A percentile compares a stretch with the other conserved stretches of the same genome.
phyloP scores from a whole-genome alignment of 805 yeast genomes.

The Myxozyma nipponensis region DNA sequence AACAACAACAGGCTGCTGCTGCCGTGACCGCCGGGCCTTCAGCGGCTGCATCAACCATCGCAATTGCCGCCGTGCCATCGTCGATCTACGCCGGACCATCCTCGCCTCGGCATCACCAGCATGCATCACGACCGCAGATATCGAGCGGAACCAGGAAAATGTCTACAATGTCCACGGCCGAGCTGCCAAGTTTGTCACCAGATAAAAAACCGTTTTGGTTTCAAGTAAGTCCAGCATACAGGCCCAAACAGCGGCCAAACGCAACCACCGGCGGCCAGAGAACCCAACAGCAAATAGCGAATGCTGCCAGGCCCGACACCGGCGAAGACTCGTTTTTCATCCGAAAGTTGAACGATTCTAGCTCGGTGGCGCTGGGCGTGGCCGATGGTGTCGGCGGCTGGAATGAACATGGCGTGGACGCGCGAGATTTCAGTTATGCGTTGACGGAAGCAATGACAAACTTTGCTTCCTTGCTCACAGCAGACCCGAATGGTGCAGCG shows the following conservation, averaged over 20 bases:
- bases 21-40: constrained; percentile 5
- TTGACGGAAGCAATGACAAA: constrained; percentile 56
- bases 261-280: constrained; percentile 1
- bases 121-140: not conserved
- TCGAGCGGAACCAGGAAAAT: constrained; percentile 1
- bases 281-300: not conserved
- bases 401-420: constrained; percentile 87
- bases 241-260: constrained; percentile 11
- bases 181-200: not conserved
- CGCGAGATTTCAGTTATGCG: constrained; percentile 80
- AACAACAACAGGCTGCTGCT: constrained; percentile 3
- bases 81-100: not conserved
- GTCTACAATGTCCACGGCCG: constrained; percentile 1
- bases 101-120: not conserved
- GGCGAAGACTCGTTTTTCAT: constrained; percentile 32
- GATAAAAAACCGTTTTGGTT: constrained; percentile 7
- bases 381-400: constrained; percentile 98
- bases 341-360: constrained; percentile 19
- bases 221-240: constrained; percentile 17
- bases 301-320: constrained; percentile 18
- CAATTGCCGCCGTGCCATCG: constrained; percentile 7
- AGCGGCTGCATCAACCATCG: constrained; percentile 5
- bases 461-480: constrained; percentile 18
- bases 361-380: constrained; percentile 32
- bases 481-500: constrained; percentile 6